Percentiles rank a stretch among this genome's conserved stretches.
Conservation (phyloP, 2,329 filamentous ascomycete genomes). For the Aspergillus uvarum region DNA sequence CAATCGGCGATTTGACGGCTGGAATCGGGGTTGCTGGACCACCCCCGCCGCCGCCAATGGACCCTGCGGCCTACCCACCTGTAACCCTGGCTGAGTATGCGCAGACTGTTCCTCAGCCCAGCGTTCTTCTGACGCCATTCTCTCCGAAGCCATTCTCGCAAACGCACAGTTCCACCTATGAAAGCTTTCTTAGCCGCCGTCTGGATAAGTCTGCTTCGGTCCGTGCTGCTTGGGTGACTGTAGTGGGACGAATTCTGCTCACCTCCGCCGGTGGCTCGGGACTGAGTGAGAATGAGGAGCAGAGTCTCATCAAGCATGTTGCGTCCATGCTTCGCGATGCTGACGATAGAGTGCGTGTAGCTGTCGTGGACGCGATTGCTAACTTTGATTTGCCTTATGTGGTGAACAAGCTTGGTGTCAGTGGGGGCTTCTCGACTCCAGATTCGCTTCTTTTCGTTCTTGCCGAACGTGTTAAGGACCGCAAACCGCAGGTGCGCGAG, state of each 20-base stretch:
- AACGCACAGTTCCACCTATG: slow-evolving; percentile 73
- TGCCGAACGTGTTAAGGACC: slow-evolving; percentile 85
- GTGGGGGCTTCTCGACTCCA: slow-evolving; percentile 71
- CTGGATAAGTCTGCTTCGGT: slow-evolving; percentile 85
- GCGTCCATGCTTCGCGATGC: slow-evolving; percentile 80
- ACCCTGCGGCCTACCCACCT: slow-evolving; percentile 82
- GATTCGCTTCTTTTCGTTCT: slow-evolving; percentile 79
- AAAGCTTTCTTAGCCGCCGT: slow-evolving; percentile 78
- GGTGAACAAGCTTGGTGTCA: slow-evolving; percentile 74
- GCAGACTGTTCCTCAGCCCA: slow-evolving; percentile 52
- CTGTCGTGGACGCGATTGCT: slow-evolving; percentile 82
- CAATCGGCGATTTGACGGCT: slow-evolving; percentile 89
- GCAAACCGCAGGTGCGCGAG: slow-evolving; percentile 74
- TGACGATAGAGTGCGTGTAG: slow-evolving; percentile 87
- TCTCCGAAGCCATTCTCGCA: slow-evolving; percentile 89
- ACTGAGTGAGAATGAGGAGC: slow-evolving; percentile 78
- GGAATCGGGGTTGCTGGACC: slow-evolving; percentile 90
- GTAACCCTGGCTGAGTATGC: slow-evolving; percentile 46
- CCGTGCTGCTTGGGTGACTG: slow-evolving; percentile 81
- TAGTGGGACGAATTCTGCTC: slow-evolving; percentile 79
- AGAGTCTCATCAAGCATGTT: slow-evolving; percentile 69
- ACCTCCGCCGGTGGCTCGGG: slow-evolving; percentile 90
- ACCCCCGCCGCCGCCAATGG: slow-evolving; percentile 68
- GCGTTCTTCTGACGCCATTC: slow-evolving; percentile 74
- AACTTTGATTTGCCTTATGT: slow-evolving; percentile 78